These are phyloP conservation scores for Liquidambar formosana DNA, from an alignment of 164 flowering plant species.

Conservation along the genomic window DNA sequence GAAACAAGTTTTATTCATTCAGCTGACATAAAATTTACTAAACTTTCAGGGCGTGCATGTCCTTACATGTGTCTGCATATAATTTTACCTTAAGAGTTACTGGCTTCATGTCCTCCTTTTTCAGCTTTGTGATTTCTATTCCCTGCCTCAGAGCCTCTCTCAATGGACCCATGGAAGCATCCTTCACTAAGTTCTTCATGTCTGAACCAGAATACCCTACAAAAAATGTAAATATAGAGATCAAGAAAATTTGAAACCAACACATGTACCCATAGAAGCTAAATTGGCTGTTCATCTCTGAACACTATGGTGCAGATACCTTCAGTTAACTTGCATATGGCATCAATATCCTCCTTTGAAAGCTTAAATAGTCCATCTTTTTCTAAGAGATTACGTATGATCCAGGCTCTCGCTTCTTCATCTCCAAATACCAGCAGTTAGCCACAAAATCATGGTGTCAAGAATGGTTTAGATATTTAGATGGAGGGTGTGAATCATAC, in stretches of 20 bases:
- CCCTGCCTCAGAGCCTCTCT: conserved; percentile 87
- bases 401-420: conserved; percentile 98
- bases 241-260: neutral
- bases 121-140: conserved; percentile 74
- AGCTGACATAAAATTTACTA: neutral
- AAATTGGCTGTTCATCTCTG: neutral
- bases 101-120: conserved; percentile 85
- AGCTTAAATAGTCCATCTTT: conserved; percentile 90
- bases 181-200: conserved; percentile 97
- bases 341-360: conserved; percentile 64
- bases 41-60: neutral
- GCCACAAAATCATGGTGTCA: neutral
- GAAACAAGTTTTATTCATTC: neutral
- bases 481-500: conserved; percentile 27
- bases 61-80: neutral
- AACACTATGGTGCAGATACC: conserved; percentile 33
- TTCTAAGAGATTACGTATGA: conserved; percentile 71
- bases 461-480: neutral
- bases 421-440: conserved; percentile 21
- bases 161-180: conserved; percentile 97
- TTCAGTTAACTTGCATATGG: conserved; percentile 84
- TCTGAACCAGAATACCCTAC: conserved; percentile 98
- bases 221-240: neutral
- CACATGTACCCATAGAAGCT: neutral
- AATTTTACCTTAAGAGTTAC: conserved; percentile 73